A percentile compares a stretch with the other conserved stretches of the same genome.
Evolutionary conservation across 1,284 basidiomycete genomes (phyloP).

Genomic region (Tylopilus orsonianus): DNA sequence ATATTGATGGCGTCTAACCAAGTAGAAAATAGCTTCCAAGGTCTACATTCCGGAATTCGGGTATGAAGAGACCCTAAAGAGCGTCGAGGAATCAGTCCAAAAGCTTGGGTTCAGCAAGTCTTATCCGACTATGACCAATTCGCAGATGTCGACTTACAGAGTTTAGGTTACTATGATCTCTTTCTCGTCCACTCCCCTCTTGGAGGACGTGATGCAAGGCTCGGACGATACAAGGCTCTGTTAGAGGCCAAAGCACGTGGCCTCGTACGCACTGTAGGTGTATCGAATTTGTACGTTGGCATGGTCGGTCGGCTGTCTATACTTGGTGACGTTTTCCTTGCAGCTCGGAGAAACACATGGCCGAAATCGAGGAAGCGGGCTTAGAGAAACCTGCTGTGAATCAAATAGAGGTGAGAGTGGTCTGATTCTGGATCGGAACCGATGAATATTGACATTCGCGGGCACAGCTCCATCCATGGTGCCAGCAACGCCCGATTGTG

Average conservation of each 20-base stretch:
- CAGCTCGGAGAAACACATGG: conserved; percentile 42
- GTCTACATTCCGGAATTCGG: conserved; percentile 18
- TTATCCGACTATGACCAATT: not conserved
- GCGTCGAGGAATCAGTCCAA: conserved; percentile 40
- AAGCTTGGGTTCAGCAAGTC: conserved; percentile 36
- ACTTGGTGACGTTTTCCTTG: not conserved
- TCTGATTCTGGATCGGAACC: not conserved
- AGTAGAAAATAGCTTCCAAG: conserved; percentile 23
- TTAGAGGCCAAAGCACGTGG: conserved; percentile 48
- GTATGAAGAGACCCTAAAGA: conserved; percentile 37
- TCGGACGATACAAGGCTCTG: conserved; percentile 46
- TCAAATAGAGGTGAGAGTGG: conserved; percentile 44
- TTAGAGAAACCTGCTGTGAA: conserved; percentile 48
- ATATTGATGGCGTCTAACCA: conserved; percentile 1
- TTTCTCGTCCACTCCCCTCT: conserved; percentile 59
- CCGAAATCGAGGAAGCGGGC: conserved; percentile 42
- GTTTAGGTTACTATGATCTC: conserved; percentile 56
- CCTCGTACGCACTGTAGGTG: conserved; percentile 55
- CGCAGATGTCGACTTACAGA: not conserved
- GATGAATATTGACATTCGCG: not conserved
- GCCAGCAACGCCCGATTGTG: conserved; percentile 52
- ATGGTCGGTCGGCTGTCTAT: not conserved
- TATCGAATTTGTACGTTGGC: conserved; percentile 57
- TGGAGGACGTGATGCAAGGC: conserved; percentile 42
- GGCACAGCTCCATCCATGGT: conserved; percentile 51